Evolutionary conservation across 1,284 basidiomycete species (phyloP), one percentile per base, ranked within the genome.

Genomic region (Tilletia setariae): DNA sequence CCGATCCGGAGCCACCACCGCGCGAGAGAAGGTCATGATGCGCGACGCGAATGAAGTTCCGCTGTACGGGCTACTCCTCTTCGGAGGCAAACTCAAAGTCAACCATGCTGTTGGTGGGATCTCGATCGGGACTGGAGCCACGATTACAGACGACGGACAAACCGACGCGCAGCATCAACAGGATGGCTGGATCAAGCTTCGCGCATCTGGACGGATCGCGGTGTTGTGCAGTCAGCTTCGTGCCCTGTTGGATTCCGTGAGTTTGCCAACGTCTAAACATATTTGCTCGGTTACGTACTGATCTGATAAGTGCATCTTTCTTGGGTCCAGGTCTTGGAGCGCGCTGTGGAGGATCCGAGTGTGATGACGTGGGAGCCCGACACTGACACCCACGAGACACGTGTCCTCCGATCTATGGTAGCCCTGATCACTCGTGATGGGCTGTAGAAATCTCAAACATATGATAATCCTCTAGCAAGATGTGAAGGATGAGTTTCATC

Each of bases 21-120:
- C 53, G 67, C 64, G 7, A 69, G 67, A 86, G 42, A 94, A 95
- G 82, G 86, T 93, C 0, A 96, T 91, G 81, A 79, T 97, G 74
- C 86, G 92, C 64, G 94, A 94, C 83, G 92, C 89, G 13, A 94
- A 92, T 0, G 91, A 95, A 86, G 87, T 91, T n/a, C 92, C 93
- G 1, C 84, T 94, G 25, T 95, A 92, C 80, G 91, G 89, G 0
- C 83, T 95, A 23, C 83, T 96, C 53, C 85, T 96, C 11, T 93
- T 96, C 75, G 93, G 93, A 1, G 93, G 92, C 0, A 85, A 86
- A 19, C 87, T 95, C 30, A 85, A 88, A 16, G 88, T 94, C 68
- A 90, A 94, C 76, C 91, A 76, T 46, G 68, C 74, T 19, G 91
- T 90, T 0, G 84, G 95, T 63, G 89, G 88, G 30, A 85, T 95